Evolutionary conservation across 164 flowering plant genomes (phyloP).

Genomic region (Chimonanthus praecox): DNA sequence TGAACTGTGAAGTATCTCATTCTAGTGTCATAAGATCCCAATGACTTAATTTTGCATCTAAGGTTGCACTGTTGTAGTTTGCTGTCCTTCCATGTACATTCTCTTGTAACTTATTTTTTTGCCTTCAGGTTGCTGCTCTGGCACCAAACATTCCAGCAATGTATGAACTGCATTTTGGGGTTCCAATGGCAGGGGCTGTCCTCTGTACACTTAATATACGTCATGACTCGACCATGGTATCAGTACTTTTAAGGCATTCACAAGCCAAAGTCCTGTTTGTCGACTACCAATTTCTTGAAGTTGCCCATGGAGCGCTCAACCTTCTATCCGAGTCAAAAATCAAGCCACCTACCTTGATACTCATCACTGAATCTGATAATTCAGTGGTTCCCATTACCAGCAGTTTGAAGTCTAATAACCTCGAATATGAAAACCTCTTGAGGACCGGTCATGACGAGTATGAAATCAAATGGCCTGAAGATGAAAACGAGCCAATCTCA

Average conservation of each 20-base stretch:
- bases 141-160: constrained; percentile 71
- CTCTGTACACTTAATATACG: constrained; percentile 59
- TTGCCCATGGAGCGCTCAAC: constrained; percentile 37
- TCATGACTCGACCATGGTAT: constrained; percentile 46
- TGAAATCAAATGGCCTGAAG: constrained; percentile 40
- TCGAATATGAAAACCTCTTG: constrained; percentile 45
- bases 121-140: constrained; percentile 47
- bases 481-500: constrained; percentile 66
- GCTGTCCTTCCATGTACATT: neutral
- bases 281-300: constrained; percentile 40
- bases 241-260: constrained; percentile 45
- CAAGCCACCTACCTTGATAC: constrained; percentile 36
- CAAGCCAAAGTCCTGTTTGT: constrained; percentile 58
- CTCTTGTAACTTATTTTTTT: neutral
- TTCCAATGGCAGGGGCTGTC: constrained; percentile 73
- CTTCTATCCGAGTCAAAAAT: constrained; percentile 20
- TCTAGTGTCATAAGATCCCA: no score
- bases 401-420: neutral
- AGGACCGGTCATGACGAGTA: constrained; percentile 35
- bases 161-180: constrained; percentile 73
- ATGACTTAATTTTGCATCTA: no score
- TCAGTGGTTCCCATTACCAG: neutral
- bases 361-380: constrained; percentile 30
- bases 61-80: neutral
- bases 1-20: neutral